Conservation (phyloP, 2,329 filamentous ascomycete genomes). For the Whalleya microplaca region DNA sequence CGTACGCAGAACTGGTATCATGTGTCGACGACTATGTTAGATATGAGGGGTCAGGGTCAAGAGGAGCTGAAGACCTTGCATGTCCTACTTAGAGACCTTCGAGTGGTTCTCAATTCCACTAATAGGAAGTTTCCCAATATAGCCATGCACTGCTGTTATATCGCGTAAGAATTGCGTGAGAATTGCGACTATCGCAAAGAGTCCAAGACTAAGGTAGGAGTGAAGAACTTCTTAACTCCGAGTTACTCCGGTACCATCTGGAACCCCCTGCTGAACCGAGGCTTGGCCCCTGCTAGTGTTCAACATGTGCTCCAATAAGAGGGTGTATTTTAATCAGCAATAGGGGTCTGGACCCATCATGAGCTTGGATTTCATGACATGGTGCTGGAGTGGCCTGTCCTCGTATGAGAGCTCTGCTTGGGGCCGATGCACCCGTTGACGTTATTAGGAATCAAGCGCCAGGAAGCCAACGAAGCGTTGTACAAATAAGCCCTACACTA, state of each 20-base stretch:
- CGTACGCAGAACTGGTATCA: background rate
- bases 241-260: background rate
- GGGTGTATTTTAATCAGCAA: background rate
- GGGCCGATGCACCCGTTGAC: background rate
- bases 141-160: too few relatives aligned
- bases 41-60: background rate
- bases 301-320: background rate
- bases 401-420: background rate
- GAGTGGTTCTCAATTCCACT: too few relatives aligned
- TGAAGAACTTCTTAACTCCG: background rate
- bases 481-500: background rate
- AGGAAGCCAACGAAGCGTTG: background rate
- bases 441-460: background rate
- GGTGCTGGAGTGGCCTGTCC: background rate
- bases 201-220: too few relatives aligned
- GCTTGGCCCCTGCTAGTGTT: background rate
- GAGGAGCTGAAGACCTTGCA: background rate
- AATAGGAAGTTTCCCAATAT: too few relatives aligned
- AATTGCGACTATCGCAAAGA: too few relatives aligned
- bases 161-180: too few relatives aligned
- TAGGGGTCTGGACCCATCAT: background rate
- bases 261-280: background rate
- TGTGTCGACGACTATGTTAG: background rate
- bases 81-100: too few relatives aligned
- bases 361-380: background rate